Conservation (phyloP, 2,329 filamentous ascomycete genomes). For the Penicillium sp. region DNA sequence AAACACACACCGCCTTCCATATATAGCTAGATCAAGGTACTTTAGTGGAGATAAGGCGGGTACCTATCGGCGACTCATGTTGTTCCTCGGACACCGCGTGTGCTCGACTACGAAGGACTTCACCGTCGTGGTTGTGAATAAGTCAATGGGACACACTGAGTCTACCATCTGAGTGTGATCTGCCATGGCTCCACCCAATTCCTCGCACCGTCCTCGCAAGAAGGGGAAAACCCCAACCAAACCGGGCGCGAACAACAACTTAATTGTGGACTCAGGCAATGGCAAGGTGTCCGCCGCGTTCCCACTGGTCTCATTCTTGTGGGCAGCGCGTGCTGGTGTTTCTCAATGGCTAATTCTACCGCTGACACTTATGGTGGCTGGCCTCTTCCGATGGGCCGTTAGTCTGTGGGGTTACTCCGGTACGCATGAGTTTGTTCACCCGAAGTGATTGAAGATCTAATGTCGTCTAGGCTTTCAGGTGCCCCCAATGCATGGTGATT, state of each 20-base stretch:
- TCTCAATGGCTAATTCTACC: constrained; percentile 93
- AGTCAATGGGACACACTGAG: constrained; percentile 25
- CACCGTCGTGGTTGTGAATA: too few species aligned
- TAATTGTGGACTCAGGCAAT: constrained; percentile 42
- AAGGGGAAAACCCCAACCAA: constrained; percentile 38
- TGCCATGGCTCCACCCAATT: constrained; percentile 26
- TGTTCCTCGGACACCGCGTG: not conserved
- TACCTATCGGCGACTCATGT: constrained; percentile 9
- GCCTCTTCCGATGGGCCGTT: constrained; percentile 87
- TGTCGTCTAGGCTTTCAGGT: constrained; percentile 58
- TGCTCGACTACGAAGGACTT: too few species aligned
- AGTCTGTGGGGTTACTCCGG: constrained; percentile 94
- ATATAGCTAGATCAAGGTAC: constrained; percentile 12
- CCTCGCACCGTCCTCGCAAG: constrained; percentile 42
- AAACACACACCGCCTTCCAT: constrained; percentile 27
- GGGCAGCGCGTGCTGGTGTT: constrained; percentile 72
- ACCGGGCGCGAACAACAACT: constrained; percentile 38
- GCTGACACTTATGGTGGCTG: constrained; percentile 79
- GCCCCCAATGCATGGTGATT: constrained; percentile 92
- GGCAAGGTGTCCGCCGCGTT: constrained; percentile 62
- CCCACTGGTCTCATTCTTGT: constrained; percentile 87
- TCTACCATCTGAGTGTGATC: constrained; percentile 10
- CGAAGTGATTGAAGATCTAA: constrained; percentile 6
- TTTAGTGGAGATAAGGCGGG: constrained; percentile 16
- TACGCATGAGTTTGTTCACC: constrained; percentile 34